Base-by-base conservation (phyloP, 139 green algal species). In the Chlorella sp. region DNA sequence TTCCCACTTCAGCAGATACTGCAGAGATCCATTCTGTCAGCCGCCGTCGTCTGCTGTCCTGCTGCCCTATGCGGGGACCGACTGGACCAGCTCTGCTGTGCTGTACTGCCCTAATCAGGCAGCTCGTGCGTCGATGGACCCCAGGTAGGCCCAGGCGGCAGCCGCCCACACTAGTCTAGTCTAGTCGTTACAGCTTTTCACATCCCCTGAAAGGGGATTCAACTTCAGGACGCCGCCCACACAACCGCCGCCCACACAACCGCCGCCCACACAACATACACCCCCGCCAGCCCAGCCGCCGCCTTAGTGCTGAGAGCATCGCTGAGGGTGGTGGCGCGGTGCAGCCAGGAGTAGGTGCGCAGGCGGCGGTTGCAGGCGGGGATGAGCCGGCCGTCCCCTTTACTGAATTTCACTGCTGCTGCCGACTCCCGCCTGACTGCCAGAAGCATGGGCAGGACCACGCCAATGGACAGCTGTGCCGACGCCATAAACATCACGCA, bases 381-480 rank as follows among this genome's bases (percentile, higher is more conserved):
- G 26, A 87, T 42, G 53, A 30, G 5, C 7, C 48, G 48, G 7
- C 5, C 24, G 32, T 86, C 30, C 32, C 34, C 28, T 53, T 14
- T 0, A 22, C 3, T 53, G 75, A 86, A 86, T 24, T 69, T 16
- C 32, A 53, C 32, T 30, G 81, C 81, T 11, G 81, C 81, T 0
- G 42, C 34, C 53, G 81, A 40, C 30, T 86, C 81, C 32, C 81
- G 53, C 3, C 81, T 53, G 21, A 86, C 83, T 12, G 83, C 34
- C 61, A 87, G 60, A 32, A 87, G 37, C 83, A 87, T 64, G 22
- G 68, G 83, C 36, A 79, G 83, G 36, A 78, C 28, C 37, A 66
- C 68, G 0, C 81, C 81, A 2, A 86, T 15, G 28, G 16, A 73
- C 30, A 71, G 28, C 57, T 86, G 81, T 3, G 48, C 32, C 26